phyloP scores from a whole-genome alignment of 805 yeast genomes.

The Saturnispora diversa region DNA sequence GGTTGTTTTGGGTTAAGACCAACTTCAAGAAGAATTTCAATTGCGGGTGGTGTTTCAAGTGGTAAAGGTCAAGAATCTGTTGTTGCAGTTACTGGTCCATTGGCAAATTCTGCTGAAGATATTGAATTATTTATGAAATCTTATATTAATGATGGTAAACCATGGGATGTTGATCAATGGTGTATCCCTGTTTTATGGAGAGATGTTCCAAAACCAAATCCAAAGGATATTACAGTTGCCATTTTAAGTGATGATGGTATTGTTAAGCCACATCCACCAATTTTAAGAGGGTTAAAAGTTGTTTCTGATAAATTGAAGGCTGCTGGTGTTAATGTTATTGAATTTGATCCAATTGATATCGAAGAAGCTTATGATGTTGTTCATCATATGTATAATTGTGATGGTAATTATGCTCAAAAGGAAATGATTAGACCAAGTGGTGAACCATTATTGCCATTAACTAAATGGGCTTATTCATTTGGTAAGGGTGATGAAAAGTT shows the following conservation, averaged over 20 bases:
- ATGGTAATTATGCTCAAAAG: constrained; percentile 56
- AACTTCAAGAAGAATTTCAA: constrained; percentile 45
- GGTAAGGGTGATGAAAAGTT: constrained; percentile 49
- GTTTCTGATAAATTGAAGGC: constrained; percentile 46
- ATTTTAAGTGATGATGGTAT: constrained; percentile 56
- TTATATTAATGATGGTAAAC: constrained; percentile 54
- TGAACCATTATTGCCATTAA: constrained; percentile 59
- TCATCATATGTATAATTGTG: constrained; percentile 49
- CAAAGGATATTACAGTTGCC: constrained; percentile 47
- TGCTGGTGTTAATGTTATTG: constrained; percentile 52
- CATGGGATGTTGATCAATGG: constrained; percentile 46
- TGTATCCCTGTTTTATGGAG: constrained; percentile 48
- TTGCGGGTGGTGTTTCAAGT: constrained; percentile 41
- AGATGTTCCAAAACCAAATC: constrained; percentile 32
- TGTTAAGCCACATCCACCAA: constrained; percentile 62
- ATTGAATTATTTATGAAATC: constrained; percentile 59
- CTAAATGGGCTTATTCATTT: constrained; percentile 50
- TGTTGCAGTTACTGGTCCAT: constrained; percentile 60
- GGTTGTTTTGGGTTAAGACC: constrained; percentile 61
- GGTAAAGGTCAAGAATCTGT: constrained; percentile 61
- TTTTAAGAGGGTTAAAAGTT: constrained; percentile 45
- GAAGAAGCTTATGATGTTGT: constrained; percentile 54
- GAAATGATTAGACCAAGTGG: constrained; percentile 50
- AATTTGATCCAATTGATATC: constrained; percentile 51
- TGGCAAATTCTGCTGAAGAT: constrained; percentile 58